phyloP scores from a whole-genome alignment of 2,329 filamentous ascomycete species.

The Aspergillus aculeatinus region DNA sequence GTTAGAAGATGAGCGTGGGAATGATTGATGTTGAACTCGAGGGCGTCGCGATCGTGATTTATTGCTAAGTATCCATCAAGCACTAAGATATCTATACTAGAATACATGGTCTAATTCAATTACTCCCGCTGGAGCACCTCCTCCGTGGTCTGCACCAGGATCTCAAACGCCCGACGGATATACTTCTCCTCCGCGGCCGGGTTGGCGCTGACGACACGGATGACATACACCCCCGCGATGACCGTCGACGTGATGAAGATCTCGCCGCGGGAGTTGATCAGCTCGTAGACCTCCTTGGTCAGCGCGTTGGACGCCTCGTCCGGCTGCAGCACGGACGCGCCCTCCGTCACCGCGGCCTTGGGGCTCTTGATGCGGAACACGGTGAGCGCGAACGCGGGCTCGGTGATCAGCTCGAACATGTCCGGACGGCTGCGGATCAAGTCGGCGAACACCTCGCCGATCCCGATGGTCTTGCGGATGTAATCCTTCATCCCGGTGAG shows the following conservation, averaged over 20 bases:
- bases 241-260: slow-evolving; percentile 81
- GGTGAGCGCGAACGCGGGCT: slow-evolving; percentile 74
- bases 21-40: background rate
- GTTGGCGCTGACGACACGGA: slow-evolving; percentile 76
- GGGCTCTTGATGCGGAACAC: slow-evolving; percentile 66
- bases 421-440: slow-evolving; percentile 62
- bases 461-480: slow-evolving; percentile 65
- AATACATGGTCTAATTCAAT: background rate
- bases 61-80: background rate
- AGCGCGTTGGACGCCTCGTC: slow-evolving; percentile 61
- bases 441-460: slow-evolving; percentile 69
- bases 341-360: slow-evolving; percentile 10
- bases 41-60: background rate
- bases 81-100: background rate
- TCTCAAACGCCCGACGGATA: slow-evolving; percentile 70
- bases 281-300: slow-evolving; percentile 74
- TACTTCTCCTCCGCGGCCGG: slow-evolving; percentile 69
- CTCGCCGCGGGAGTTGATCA: slow-evolving; percentile 69
- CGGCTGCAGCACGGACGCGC: slow-evolving; percentile 24
- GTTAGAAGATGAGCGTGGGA: background rate
- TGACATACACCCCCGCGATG: slow-evolving; percentile 71
- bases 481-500: slow-evolving; percentile 72
- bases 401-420: slow-evolving; percentile 72
- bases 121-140: slow-evolving; percentile 12
- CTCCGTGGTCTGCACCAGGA: slow-evolving; percentile 54